Conservation (phyloP, 1,284 basidiomycete species). For the Fomitopsis palustris region DNA sequence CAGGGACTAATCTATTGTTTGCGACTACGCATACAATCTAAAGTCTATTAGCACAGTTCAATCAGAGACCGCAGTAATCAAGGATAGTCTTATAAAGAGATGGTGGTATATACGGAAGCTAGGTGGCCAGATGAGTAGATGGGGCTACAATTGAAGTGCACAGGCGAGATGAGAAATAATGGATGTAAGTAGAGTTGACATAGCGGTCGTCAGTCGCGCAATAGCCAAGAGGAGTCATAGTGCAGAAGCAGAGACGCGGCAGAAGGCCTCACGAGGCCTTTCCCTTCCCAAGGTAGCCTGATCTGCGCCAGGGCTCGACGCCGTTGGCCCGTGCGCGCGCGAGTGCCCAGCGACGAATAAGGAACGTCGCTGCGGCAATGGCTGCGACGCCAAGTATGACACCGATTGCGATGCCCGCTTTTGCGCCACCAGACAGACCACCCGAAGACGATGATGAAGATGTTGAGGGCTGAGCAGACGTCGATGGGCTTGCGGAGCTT, state of each 20-base stretch:
- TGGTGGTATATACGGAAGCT: neutral
- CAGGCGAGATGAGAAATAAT: neutral
- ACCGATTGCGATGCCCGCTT: conserved; percentile 52
- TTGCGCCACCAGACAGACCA: conserved; percentile 31
- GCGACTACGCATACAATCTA: conserved; percentile 1
- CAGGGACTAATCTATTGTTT: neutral
- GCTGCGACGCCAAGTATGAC: conserved; percentile 45
- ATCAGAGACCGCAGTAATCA: neutral
- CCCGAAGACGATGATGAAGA: conserved; percentile 11
- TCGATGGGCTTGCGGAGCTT: conserved; percentile 6
- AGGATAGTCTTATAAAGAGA: neutral
- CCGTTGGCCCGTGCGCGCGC: conserved; percentile 8
- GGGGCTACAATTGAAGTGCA: neutral
- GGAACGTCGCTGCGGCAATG: conserved; percentile 40
- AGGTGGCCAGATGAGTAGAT: neutral
- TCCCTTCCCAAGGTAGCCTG: conserved; percentile 1
- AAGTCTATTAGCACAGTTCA: neutral
- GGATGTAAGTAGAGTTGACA: neutral
- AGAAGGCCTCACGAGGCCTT: neutral
- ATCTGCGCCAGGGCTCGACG: neutral
- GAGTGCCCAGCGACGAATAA: conserved; percentile 46
- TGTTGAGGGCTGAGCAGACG: conserved; percentile 14
- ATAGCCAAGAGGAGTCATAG: neutral
- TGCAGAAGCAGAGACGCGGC: neutral
- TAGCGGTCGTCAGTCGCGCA: neutral